Evolutionary conservation across 805 yeast species (phyloP).

Genomic region (Candida verbasci): DNA sequence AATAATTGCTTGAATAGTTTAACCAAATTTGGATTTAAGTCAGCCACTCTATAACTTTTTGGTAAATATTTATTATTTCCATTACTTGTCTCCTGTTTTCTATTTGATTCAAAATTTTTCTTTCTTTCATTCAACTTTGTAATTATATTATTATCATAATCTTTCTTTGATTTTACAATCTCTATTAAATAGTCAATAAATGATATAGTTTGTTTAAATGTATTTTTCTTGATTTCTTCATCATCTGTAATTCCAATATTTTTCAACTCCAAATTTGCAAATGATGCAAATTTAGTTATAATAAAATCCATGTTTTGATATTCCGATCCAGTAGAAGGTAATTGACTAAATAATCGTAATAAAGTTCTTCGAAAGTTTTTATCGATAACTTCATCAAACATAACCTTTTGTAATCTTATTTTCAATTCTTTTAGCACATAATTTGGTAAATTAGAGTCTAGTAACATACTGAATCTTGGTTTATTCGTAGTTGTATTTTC

Average conservation of each 20-base stretch:
- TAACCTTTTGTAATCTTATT: conserved; percentile 38
- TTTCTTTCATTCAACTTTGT: conserved; percentile 29
- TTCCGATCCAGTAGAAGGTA: conserved; percentile 41
- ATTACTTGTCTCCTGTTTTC: conserved; percentile 4
- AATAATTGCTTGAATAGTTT: conserved; percentile 47
- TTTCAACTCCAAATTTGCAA: conserved; percentile 48
- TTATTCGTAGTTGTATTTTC: conserved; percentile 2
- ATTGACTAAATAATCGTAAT: conserved; percentile 58
- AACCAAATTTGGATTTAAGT: conserved; percentile 47
- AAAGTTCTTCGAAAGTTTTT: conserved; percentile 54
- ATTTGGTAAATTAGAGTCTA: conserved; percentile 33
- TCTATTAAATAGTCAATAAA: conserved; percentile 35
- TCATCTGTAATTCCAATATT: conserved; percentile 34
- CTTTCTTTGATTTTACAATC: conserved; percentile 26
- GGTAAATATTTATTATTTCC: conserved; percentile 21
- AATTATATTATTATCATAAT: conserved; percentile 33
- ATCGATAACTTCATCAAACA: conserved; percentile 42
- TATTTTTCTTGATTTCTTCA: conserved; percentile 26
- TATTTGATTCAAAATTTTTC: conserved; percentile 26
- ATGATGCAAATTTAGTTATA: conserved; percentile 48
- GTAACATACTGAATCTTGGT: conserved; percentile 2
- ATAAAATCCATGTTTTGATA: conserved; percentile 38
- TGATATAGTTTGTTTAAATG: conserved; percentile 31
- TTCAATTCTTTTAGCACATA: conserved; percentile 37
- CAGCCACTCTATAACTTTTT: conserved; percentile 52